Evolutionary conservation across 176 grass and related monocot genomes (phyloP), one percentile per base, ranked within the genome.

Genomic region (Avena eriantha): DNA sequence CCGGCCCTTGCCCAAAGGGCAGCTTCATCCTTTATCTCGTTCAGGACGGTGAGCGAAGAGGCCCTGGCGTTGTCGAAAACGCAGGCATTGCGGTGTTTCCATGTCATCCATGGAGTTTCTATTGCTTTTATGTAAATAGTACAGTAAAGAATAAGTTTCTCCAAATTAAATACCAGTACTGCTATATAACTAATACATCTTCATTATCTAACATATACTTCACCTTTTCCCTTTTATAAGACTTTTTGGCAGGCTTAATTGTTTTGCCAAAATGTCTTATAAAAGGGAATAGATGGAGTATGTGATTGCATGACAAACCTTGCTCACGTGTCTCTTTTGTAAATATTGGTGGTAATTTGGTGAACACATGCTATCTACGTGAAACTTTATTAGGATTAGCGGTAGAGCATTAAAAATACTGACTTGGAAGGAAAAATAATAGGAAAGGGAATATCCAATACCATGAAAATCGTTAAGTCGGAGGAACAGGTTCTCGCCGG

Each of bases 401-500:
- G 8, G 18, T 71, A 22, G 9, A 41, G 17, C 17, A 41, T 41
- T 18, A 45, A 35, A 15, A 65, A 15, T 10, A 65, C 12, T 65
- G 24, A 43, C 68, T 71, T 21, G 3, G 3, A 43, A 6, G 17
- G 17, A 16, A 43, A 71, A 11, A 3, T 4, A n/a, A 43, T 8
- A 43, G 34, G 16, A 31, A 7, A 71, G 11, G 3, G 9, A 43
- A 71, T 3, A 43, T 4, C 0, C 3, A 45, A 22, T 45, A 89
- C 92, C 92, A 67, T 80, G 45, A 68, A 84, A 56, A 3, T n/a
- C 50, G 0, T 82, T 79, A 29, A 92, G 39, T 39, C 80, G 80
- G 19, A 95, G 16, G 46, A 88, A 90, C 8, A 95, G 48, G 68
- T 83, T 84, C 73, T 92, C 84, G 1, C 23, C 83, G 3, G 2